Percentiles rank a stretch among this genome's conserved stretches.
Evolutionary conservation across 352 stramenopile genomes (phyloP).

Genomic region (Pythium guiyangense): DNA sequence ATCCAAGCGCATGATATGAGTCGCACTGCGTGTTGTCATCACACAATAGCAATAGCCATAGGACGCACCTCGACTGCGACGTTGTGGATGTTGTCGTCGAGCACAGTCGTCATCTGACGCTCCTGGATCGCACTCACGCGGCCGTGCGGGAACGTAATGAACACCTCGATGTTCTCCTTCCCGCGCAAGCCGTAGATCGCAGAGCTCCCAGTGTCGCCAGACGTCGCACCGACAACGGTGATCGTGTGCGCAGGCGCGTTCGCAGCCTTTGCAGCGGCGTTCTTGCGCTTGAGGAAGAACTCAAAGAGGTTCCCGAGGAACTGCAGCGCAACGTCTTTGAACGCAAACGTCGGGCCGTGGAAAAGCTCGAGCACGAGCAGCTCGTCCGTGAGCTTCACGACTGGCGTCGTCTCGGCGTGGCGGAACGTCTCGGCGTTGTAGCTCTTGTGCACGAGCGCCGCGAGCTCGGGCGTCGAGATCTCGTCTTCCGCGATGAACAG

Average conservation of each 20-base stretch:
- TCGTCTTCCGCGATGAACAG: constrained; percentile 96
- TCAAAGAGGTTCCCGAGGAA: constrained; percentile 99
- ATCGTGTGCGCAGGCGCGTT: constrained; percentile 73
- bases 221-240: constrained; percentile 97
- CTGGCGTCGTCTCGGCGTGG: constrained; percentile 90
- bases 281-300: constrained; percentile 95
- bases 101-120: constrained; percentile 98
- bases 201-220: constrained; percentile 96
- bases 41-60: not conserved
- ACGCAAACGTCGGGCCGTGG: constrained; percentile 98
- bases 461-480: constrained; percentile 89
- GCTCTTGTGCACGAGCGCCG: constrained; percentile 90
- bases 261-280: constrained; percentile 45
- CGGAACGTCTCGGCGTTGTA: constrained; percentile 92
- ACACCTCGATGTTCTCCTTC: constrained; percentile 97
- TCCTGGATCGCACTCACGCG: constrained; percentile 97
- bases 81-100: constrained; percentile 98
- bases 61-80: constrained; percentile 67
- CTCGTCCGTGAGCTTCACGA: constrained; percentile 88
- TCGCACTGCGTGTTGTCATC: not conserved
- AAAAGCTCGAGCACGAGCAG: constrained; percentile 96
- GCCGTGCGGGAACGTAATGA: constrained; percentile 97
- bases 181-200: constrained; percentile 97
- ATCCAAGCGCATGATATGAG: not conserved
- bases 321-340: constrained; percentile 99